These are phyloP conservation scores for Stereocaulon alpinum DNA, from an alignment of 495 filamentous ascomycete species.

Conservation along the genomic window DNA sequence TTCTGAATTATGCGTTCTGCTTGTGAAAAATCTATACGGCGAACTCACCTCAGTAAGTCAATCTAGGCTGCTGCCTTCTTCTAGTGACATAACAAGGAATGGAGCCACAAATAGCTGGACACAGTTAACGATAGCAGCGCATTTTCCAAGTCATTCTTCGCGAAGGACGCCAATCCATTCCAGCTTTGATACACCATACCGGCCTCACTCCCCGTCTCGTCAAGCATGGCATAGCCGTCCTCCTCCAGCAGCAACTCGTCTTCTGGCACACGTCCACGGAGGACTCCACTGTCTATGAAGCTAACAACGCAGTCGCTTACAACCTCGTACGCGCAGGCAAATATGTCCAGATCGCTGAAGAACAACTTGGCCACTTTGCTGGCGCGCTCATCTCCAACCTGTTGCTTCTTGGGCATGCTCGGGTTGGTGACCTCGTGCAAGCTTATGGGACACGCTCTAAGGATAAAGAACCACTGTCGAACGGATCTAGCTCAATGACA, in stretches of 20 bases:
- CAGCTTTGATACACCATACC: constrained; percentile 55
- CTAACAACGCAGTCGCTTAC: constrained; percentile 64
- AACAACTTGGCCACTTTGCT: constrained; percentile 57
- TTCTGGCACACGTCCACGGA: constrained; percentile 59
- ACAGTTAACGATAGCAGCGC: constrained; percentile 35
- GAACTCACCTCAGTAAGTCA: constrained; percentile 79
- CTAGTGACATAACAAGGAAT: neutral
- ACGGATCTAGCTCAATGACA: neutral
- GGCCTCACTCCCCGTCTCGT: constrained; percentile 57
- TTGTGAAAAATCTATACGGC: constrained; percentile 82
- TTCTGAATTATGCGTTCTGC: constrained; percentile 74
- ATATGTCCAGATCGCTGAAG: constrained; percentile 64
- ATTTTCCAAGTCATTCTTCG: constrained; percentile 71
- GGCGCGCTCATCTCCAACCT: constrained; percentile 63
- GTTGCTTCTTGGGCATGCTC: constrained; percentile 64
- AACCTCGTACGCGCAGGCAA: constrained; percentile 69
- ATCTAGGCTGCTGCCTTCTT: neutral
- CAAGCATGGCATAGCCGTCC: constrained; percentile 66
- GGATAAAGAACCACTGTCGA: neutral
- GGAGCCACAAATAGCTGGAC: neutral
- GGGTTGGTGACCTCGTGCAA: constrained; percentile 55
- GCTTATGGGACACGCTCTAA: constrained; percentile 14
- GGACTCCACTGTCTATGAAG: constrained; percentile 64
- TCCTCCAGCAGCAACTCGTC: constrained; percentile 81
- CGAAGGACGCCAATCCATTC: constrained; percentile 63